phyloP scores from a whole-genome alignment of 208 protist genomes.

The Crithidia mellificae region DNA sequence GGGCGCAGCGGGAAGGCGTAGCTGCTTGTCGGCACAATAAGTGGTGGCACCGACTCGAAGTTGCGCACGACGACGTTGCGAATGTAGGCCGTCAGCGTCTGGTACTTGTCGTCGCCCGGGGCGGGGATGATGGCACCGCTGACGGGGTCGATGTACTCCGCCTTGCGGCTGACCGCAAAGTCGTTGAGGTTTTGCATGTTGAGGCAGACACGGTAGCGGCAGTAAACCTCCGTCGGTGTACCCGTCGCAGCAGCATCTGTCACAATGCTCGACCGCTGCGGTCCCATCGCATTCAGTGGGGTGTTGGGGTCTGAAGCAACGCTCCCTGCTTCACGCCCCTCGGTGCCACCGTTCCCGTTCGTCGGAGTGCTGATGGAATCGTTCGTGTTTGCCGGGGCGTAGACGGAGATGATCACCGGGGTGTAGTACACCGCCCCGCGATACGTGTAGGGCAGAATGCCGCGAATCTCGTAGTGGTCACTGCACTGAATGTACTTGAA shows the following conservation, averaged over 20 bases:
- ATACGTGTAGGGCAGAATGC: constrained; percentile 73
- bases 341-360: not conserved
- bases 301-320: constrained; percentile 9
- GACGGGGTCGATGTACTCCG: constrained; percentile 72
- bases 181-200: constrained; percentile 41
- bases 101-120: constrained; percentile 45
- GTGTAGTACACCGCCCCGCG: constrained; percentile 68
- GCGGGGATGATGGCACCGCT: constrained; percentile 63
- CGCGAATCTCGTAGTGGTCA: constrained; percentile 56
- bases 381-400: constrained; percentile 8
- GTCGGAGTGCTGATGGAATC: constrained; percentile 2
- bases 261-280: not conserved
- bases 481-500: constrained; percentile 60
- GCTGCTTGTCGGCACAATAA: constrained; percentile 35
- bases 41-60: constrained; percentile 63
- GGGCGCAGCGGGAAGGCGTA: constrained; percentile 38
- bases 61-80: constrained; percentile 49
- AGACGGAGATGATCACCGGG: constrained; percentile 66
- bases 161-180: constrained; percentile 63
- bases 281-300: not conserved
- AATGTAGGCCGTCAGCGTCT: constrained; percentile 43
- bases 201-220: constrained; percentile 64
- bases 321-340: not conserved
- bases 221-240: constrained; percentile 20
- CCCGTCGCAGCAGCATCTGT: not conserved